phyloP scores from a whole-genome alignment of 495 filamentous ascomycete species.

The Hyaloscypha bicolor region DNA sequence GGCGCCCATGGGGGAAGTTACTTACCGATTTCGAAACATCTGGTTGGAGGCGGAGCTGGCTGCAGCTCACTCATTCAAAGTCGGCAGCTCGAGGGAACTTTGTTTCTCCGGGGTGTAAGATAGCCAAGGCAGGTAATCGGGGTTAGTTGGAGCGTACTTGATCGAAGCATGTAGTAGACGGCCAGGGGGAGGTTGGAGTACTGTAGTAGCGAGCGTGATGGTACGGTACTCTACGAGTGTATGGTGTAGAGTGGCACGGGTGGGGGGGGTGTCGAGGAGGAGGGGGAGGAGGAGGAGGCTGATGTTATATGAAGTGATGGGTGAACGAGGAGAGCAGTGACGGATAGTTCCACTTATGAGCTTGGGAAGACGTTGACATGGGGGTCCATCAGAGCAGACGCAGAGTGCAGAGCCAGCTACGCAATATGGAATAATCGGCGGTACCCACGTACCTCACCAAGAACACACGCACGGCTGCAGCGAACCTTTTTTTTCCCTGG shows the following conservation, averaged over 20 bases:
- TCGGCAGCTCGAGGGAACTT: slow-evolving; percentile 13
- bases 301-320: slow-evolving; percentile 30
- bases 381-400: slow-evolving; percentile 9
- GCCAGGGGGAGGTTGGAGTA: neutral
- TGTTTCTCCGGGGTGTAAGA: neutral
- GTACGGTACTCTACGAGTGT: neutral
- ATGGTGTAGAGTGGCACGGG: neutral
- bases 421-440: slow-evolving; percentile 17
- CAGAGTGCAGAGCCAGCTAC: slow-evolving; percentile 10
- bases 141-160: neutral
- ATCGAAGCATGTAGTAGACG: slow-evolving; percentile 8
- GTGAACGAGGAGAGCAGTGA: slow-evolving; percentile 11
- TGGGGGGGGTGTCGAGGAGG: neutral
- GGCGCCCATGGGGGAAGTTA: neutral
- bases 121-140: neutral
- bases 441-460: slow-evolving; percentile 11
- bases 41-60: slow-evolving; percentile 25
- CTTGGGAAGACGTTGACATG: slow-evolving; percentile 8
- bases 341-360: slow-evolving; percentile 26
- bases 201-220: slow-evolving; percentile 25
- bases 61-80: slow-evolving; percentile 23
- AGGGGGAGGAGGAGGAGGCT: slow-evolving; percentile 17
- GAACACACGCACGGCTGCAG: slow-evolving; percentile 20
- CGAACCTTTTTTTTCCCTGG: slow-evolving; percentile 20
- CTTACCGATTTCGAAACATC: slow-evolving; percentile 40